phyloP scores from a whole-genome alignment of 805 yeast genomes.

The Danielia oregonensis region DNA sequence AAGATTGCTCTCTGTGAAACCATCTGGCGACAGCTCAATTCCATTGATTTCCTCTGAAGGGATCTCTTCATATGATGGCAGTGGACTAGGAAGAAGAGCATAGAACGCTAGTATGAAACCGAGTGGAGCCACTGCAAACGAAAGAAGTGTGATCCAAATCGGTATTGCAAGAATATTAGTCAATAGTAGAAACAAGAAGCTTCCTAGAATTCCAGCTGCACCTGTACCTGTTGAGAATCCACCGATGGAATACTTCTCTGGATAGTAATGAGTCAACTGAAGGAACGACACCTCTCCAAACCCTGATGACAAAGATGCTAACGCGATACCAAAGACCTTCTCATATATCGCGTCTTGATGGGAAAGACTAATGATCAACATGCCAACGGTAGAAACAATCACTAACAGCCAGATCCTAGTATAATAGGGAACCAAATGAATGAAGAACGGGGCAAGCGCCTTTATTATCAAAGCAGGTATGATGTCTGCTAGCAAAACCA shows the following conservation, averaged over 20 bases:
- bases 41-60: neutral
- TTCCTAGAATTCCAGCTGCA: conserved; percentile 87
- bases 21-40: neutral
- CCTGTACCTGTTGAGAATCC: conserved; percentile 97
- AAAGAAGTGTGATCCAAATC: conserved; percentile 50
- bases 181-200: conserved; percentile 63
- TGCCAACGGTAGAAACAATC: conserved; percentile 62
- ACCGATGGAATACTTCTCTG: conserved; percentile 53
- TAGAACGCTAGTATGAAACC: conserved; percentile 41
- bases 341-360: conserved; percentile 24
- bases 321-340: conserved; percentile 61
- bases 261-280: conserved; percentile 77
- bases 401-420: conserved; percentile 54
- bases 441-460: conserved; percentile 71
- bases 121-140: conserved; percentile 53
- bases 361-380: conserved; percentile 59
- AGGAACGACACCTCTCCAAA: conserved; percentile 87
- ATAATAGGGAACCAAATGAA: conserved; percentile 60
- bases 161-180: conserved; percentile 65
- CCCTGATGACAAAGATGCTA: conserved; percentile 85
- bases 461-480: conserved; percentile 77
- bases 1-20: neutral
- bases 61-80: no score
- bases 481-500: conserved; percentile 82
- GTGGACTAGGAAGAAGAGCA: conserved; percentile 20